Evolutionary conservation across 495 filamentous ascomycete species (phyloP).

Genomic region (Aspergillus wentii): DNA sequence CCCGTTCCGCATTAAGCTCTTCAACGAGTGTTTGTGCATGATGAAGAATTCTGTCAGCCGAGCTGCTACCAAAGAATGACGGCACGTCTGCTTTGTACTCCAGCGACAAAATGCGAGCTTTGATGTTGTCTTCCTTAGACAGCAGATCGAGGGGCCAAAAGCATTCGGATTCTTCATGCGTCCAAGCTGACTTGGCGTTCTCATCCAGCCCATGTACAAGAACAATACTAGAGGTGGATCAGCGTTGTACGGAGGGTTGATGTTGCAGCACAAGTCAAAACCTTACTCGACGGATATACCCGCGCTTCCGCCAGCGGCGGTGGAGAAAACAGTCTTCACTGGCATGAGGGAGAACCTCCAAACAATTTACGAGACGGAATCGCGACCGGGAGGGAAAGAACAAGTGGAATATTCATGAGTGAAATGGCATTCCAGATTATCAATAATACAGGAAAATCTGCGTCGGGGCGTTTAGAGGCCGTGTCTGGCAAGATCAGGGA

Average conservation of each 20-base stretch:
- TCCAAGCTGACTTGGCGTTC: constrained; percentile 1
- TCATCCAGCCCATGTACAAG: constrained; percentile 1
- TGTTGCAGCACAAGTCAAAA: neutral
- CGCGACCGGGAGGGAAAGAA: too few species aligned
- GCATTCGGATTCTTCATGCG: constrained; percentile 2
- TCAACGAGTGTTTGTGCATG: constrained; percentile 7
- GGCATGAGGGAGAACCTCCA: too few species aligned
- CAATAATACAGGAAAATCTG: too few species aligned
- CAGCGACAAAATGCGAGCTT: constrained; percentile 12
- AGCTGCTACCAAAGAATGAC: constrained; percentile 12
- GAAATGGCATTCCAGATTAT: too few species aligned
- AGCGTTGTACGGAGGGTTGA: neutral
- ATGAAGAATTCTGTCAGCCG: constrained; percentile 12
- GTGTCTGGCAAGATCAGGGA: too few species aligned
- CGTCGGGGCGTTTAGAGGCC: too few species aligned
- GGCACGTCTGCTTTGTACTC: constrained; percentile 7
- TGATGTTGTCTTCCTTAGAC: constrained; percentile 3
- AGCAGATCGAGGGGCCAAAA: constrained; percentile 15
- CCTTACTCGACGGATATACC: neutral
- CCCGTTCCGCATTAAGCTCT: constrained; percentile 10
- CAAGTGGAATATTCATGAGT: too few species aligned
- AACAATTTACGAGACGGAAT: too few species aligned
- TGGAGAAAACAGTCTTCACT: too few species aligned
- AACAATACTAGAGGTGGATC: neutral
- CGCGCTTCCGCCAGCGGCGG: too few species aligned